Conservation (phyloP, 2,329 filamentous ascomycete species). For the Calonectria honghensis region DNA sequence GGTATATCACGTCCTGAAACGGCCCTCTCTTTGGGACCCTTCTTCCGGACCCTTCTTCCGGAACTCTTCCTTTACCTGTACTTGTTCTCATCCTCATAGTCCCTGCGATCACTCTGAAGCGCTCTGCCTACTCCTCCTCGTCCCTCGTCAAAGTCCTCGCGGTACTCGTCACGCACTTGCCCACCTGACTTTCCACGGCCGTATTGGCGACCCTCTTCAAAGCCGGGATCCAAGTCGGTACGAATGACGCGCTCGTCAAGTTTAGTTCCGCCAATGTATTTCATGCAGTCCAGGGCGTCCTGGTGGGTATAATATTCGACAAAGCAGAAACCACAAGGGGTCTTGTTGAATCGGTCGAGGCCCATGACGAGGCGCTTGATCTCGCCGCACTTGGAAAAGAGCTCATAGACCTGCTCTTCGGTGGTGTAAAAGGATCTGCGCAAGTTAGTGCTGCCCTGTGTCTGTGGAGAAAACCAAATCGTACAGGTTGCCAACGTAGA, state of each 20-base stretch:
- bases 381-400: conserved; percentile 96
- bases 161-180: conserved; percentile 97
- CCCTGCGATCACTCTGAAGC: conserved; percentile 73
- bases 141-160: conserved; percentile 97
- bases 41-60: neutral
- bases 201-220: conserved; percentile 96
- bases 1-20: conserved; percentile 55
- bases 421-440: conserved; percentile 95
- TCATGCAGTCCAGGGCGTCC: conserved; percentile 98
- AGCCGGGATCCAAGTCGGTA: conserved; percentile 96
- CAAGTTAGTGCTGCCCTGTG: conserved; percentile 45
- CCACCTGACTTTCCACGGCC: conserved; percentile 96
- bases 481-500: conserved; percentile 97
- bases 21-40: conserved; percentile 18
- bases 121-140: conserved; percentile 91
- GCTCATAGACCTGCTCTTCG: conserved; percentile 98
- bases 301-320: conserved; percentile 99
- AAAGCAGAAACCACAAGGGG: conserved; percentile 99
- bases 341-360: conserved; percentile 96
- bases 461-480: conserved; percentile 38
- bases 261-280: conserved; percentile 98
- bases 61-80: conserved; percentile 41
- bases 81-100: conserved; percentile 63
- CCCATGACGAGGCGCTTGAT: conserved; percentile 99
- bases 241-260: conserved; percentile 97